Evolutionary conservation across 805 yeast species (phyloP), one percentile per base, ranked within the genome.

Genomic region (Monosporozyma yasuniensis): DNA sequence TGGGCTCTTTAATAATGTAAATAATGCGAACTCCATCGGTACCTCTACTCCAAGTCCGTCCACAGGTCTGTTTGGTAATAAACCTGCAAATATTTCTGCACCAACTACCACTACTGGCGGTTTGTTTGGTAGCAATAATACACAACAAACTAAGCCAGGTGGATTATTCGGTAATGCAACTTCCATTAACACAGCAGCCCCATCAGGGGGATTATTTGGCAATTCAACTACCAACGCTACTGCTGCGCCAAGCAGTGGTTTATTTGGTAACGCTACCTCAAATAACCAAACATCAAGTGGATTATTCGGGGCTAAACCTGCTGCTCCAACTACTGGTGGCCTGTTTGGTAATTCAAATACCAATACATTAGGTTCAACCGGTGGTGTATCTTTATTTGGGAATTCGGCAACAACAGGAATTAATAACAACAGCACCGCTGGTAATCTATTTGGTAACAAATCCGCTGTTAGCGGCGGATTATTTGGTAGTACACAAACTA

Each of bases 381-480:
- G 45, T 19, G 51, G 52, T 11, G 49, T 27, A 6, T 39, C 54
- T 6, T 28, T 52, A 23, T 52, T 52, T 30, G 54, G 50, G 6
- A 53, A 47, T 27, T 18, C 56, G 2, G 19, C 22, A 7, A 39
- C 35, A 2, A n/a, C 34, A 3, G 27, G 52, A 4, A 16, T 30
- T 5, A 41, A 22, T 12, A 21, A 16, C 12, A 30, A 21, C 16
- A 50, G 14, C 22, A 44, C 34, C 11, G 18, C 44, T 14, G 60
- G 60, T 30, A 64, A 66, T 14, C 52, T 61, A 49, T 64, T 62
- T 57, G 72, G 60, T 1, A 54, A 58, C n/a, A 50, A 19, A 23
- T 50, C 49, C 44, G 32, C 49, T 9, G 19, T 19, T 7, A 60
- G 70, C 27, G 77, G 78, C 37, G 79, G 78, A 3, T 51, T 73